Evolutionary conservation across 2,329 filamentous ascomycete species (phyloP), one percentile per base, ranked within the genome.

Genomic region (Aspergillus fumigatus): DNA sequence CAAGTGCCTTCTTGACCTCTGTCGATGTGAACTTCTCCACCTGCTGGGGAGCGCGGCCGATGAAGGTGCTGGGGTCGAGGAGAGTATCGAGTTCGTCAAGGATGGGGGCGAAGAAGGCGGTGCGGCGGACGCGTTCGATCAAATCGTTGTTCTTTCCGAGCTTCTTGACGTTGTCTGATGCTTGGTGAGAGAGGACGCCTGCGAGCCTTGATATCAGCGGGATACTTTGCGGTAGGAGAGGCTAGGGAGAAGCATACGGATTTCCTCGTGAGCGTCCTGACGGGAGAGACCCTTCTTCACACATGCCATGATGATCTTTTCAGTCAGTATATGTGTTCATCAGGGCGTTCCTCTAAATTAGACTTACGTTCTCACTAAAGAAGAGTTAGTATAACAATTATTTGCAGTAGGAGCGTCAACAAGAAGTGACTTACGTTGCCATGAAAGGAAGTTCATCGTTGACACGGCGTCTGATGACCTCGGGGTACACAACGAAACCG

Each of bases 191-290:
- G 48, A 96, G 81, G 1, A 96, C 88, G 53, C 70, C 70, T 73
- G 56, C 29, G 38, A 17, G 29, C 32, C 47, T 60, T 58, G 66
- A 51, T 48, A 23, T 53, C 11, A 53, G 52, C 8, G 19, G 3
- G 14, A 7, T 19, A 10, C 14, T 47, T 21, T 21, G 32, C 4
- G 14, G 6, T n/a, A 27, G 14, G 21, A 23, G 17, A 38, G 32
- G 14, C 14, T 2, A n/a, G 11, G 10, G 7, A 17, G 47, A 25
- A 47, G 65, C 69, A 47, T 67, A 72, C 88, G 87, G 67, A 96
- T 92, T 73, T 93, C 79, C 77, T 96, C 92, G 74, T 96, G 92
- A 1, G 90, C 88, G 54, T 92, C 89, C 71, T 95, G 90, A 51
- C 91, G 80, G 9, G 84, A 89, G 27, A 79, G 82, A 32, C 89